phyloP scores from a whole-genome alignment of 495 filamentous ascomycete genomes.

The Penicillium roqueforti region DNA sequence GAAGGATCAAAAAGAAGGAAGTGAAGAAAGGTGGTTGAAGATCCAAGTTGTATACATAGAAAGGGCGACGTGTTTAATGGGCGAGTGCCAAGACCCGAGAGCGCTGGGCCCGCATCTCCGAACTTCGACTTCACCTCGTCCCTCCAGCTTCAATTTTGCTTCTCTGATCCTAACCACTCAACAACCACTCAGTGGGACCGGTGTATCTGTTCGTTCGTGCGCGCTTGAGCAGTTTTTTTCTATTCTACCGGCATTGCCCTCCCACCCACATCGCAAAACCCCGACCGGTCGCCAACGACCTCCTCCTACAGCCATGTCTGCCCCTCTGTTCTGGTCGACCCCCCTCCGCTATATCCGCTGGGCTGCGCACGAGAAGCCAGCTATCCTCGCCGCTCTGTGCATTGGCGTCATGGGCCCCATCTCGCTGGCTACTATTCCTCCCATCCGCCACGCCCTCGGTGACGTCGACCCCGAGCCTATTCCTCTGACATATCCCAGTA shows the following conservation, averaged over 20 bases:
- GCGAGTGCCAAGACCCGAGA: constrained; percentile 40
- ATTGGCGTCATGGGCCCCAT: constrained; percentile 71
- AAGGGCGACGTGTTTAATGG: constrained; percentile 52
- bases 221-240: constrained; percentile 4
- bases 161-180: constrained; percentile 9
- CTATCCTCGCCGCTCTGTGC: constrained; percentile 76
- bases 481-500: constrained; percentile 90
- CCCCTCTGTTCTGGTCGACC: constrained; percentile 74
- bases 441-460: constrained; percentile 62
- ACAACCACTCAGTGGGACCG: constrained; percentile 8
- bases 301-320: constrained; percentile 50
- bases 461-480: constrained; percentile 66
- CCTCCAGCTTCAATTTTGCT: constrained; percentile 23
- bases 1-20: constrained; percentile 17
- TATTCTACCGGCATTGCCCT: constrained; percentile 1
- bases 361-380: constrained; percentile 79
- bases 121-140: constrained; percentile 31
- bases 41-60: constrained; percentile 25
- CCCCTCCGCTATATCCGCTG: constrained; percentile 83
- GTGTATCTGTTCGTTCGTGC: not conserved
- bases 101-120: constrained; percentile 35
- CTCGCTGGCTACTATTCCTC: constrained; percentile 61
- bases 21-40: constrained; percentile 18
- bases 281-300: constrained; percentile 16
- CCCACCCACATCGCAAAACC: constrained; percentile 9